Base-by-base conservation (phyloP, 2,329 filamentous ascomycete genomes). In the Trichoderma polysporum region DNA sequence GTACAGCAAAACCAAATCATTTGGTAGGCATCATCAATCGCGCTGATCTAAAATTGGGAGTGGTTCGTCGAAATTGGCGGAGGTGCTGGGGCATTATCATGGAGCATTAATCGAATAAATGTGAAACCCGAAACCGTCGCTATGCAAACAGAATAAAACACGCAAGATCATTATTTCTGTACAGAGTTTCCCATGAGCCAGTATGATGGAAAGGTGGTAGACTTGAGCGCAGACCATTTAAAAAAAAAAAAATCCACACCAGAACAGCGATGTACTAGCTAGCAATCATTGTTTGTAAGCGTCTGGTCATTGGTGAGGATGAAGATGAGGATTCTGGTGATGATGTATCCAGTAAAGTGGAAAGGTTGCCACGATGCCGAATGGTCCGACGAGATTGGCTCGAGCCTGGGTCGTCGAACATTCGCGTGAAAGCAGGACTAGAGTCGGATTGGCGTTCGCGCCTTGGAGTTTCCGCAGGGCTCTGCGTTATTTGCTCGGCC, bases 211-310 rank as follows among this genome's bases (percentile, higher is more conserved):
- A 17, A 27, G 13, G 19, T 15, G 29, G 29, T 52, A 12, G 31
- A 45, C 17, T 22, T 35, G 57, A 17, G 37, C 31, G 31, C 19
- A 31, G 53, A 50, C 37, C 17, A 37, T 35, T 22, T n/a, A n/a
- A n/a, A n/a, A n/a, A n/a, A n/a, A n/a, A 13, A 22, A 9, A 9
- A 25, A n/a, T 37, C 49, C n/a, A 25, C 27, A 15, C 25, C 45
- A 49, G 35, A 39, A 22, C 22, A 61, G 17, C 10, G 13, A 25
- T 13, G 19, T 41, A 33, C 54, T 77, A 88, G 72, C 79, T 84
- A 68, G 89, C 87, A 49, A 85, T 88, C 87, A 90, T 89, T 81
- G 89, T 83, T 74, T 88, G 86, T 80, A 89, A 83, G 66, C 86
- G 82, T 71, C 76, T 82, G 64, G 79, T 79, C 45, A 88, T 76